A percentile compares a stretch with the other conserved stretches of the same genome.
Evolutionary conservation across 2,329 filamentous ascomycete species (phyloP).

Genomic region (Fonsecaea monophora): DNA sequence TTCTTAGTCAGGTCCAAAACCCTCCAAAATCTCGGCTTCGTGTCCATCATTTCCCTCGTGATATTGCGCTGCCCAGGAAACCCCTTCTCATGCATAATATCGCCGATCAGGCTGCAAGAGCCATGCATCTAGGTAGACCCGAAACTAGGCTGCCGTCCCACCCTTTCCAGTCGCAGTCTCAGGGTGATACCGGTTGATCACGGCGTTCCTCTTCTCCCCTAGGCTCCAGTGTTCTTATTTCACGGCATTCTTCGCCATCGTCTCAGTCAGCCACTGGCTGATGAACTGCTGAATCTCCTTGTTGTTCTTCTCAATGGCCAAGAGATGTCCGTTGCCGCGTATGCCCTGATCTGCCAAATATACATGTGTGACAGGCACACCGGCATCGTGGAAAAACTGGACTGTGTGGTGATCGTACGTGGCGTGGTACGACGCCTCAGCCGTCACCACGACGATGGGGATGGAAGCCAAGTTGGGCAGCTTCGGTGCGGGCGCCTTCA

Average conservation of each 20-base stretch:
- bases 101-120: neutral
- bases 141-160: too few relatives aligned
- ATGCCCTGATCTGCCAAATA: conserved; percentile 55
- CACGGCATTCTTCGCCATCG: neutral
- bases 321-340: conserved; percentile 60
- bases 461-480: conserved; percentile 59
- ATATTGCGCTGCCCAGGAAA: neutral
- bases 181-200: neutral
- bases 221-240: neutral
- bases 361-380: conserved; percentile 54
- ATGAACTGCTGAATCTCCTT: conserved; percentile 23
- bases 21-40: conserved; percentile 1
- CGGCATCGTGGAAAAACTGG: conserved; percentile 60
- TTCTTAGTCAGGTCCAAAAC: neutral
- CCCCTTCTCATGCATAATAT: neutral
- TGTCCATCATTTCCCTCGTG: conserved; percentile 12
- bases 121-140: too few relatives aligned
- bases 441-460: conserved; percentile 59
- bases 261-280: conserved; percentile 15
- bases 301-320: conserved; percentile 34
- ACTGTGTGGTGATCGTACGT: conserved; percentile 63
- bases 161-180: neutral
- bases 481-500: conserved; percentile 47
- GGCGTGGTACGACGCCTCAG: conserved; percentile 61
- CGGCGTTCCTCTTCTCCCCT: neutral